phyloP scores from a whole-genome alignment of 2,329 filamentous ascomycete species.

The Fusarium mexicanum region DNA sequence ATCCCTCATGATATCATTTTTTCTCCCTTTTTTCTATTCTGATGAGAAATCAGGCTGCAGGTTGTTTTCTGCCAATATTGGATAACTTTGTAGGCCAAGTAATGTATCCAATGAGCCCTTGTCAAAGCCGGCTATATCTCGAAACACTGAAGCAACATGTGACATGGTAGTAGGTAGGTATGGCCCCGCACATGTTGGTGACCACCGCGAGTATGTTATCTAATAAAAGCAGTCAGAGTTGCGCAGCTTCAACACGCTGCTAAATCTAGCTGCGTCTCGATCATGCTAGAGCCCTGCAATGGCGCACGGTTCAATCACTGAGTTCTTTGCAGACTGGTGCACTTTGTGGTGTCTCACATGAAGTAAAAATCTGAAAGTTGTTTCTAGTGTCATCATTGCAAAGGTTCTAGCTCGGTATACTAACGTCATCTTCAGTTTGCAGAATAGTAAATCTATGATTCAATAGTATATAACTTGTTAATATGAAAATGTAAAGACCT shows the following conservation, averaged over 20 bases:
- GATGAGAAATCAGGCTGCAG: no score
- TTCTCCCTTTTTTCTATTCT: no score
- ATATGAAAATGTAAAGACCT: neutral
- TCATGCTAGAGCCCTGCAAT: neutral
- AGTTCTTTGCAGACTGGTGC: accelerated
- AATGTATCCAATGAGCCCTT: accelerated
- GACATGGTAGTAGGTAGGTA: no score
- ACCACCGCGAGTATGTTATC: accelerated
- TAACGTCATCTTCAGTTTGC: accelerated
- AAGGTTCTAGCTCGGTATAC: neutral
- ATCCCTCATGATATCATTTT: no score
- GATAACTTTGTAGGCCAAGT: no score
- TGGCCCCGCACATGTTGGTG: accelerated
- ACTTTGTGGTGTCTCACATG: neutral
- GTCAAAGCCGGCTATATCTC: neutral
- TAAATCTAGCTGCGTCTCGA: accelerated
- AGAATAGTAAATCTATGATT: accelerated
- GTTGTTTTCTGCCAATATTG: no score
- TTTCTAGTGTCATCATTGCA: neutral
- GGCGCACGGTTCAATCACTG: accelerated
- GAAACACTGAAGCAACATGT: accelerated
- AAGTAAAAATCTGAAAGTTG: neutral
- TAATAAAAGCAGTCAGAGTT: accelerated
- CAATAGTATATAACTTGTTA: neutral
- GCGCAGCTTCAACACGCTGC: neutral